phyloP scores from a whole-genome alignment of 2,329 filamentous ascomycete genomes.

The Colletotrichum horii region DNA sequence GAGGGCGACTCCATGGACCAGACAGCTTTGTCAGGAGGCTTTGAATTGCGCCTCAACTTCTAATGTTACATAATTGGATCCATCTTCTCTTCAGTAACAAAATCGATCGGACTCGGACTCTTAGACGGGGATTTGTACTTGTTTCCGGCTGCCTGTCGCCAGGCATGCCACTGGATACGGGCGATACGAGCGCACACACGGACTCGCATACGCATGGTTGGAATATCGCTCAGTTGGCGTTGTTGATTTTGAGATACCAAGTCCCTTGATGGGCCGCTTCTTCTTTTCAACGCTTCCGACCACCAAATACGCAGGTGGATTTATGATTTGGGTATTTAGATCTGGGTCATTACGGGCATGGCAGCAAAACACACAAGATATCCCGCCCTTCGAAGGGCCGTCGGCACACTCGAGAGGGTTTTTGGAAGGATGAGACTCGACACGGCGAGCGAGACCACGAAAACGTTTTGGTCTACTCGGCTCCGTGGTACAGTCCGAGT shows the following conservation, averaged over 20 bases:
- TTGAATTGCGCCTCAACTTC: conserved; percentile 53
- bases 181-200: conserved; percentile 1
- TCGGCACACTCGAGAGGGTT: not conserved
- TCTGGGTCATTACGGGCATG: conserved; percentile 11
- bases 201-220: conserved; percentile 19
- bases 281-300: conserved; percentile 20
- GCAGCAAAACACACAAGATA: conserved; percentile 20
- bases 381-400: not conserved
- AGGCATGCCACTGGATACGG: conserved; percentile 1
- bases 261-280: conserved; percentile 17
- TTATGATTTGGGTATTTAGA: conserved; percentile 22
- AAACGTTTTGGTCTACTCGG: not conserved
- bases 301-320: not conserved
- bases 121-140: not conserved
- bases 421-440: not conserved
- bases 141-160: conserved; percentile 1
- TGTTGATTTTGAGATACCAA: conserved; percentile 26
- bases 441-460: not conserved
- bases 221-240: conserved; percentile 21
- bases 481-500: not conserved
- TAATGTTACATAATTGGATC: conserved; percentile 31
- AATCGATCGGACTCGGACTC: conserved; percentile 1
- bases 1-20: conserved; percentile 40
- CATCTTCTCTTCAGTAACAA: conserved; percentile 8
- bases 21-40: conserved; percentile 35